phyloP scores from a whole-genome alignment of 2,329 filamentous ascomycete species.

The Kalmusia sp. region DNA sequence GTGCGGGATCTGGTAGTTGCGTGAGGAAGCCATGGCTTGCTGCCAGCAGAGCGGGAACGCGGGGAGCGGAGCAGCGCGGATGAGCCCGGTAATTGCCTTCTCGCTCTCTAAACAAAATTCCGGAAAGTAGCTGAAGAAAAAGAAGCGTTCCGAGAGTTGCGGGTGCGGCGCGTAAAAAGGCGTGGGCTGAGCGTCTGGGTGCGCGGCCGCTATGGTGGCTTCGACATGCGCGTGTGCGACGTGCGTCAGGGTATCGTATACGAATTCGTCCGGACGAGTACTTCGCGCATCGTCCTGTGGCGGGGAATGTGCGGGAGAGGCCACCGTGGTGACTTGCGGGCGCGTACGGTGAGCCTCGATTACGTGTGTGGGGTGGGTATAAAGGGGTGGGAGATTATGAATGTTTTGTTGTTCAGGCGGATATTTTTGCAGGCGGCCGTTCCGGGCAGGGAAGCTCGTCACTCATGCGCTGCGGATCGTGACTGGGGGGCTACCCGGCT shows the following conservation, averaged over 20 bases:
- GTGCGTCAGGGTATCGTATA: constrained; percentile 24
- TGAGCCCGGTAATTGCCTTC: constrained; percentile 66
- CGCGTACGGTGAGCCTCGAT: constrained; percentile 23
- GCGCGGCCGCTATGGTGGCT: constrained; percentile 23
- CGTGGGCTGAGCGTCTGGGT: constrained; percentile 16
- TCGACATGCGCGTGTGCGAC: constrained; percentile 27
- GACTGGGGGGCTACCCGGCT: constrained; percentile 23
- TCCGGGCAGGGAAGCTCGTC: too few relatives aligned
- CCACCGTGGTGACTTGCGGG: constrained; percentile 43
- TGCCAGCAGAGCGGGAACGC: constrained; percentile 58
- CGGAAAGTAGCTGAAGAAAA: too few relatives aligned
- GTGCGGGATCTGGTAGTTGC: constrained; percentile 68
- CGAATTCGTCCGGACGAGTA: constrained; percentile 40
- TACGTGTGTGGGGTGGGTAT: constrained; percentile 11
- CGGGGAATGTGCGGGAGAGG: constrained; percentile 29
- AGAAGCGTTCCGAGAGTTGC: constrained; percentile 23
- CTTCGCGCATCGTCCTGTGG: constrained; percentile 37
- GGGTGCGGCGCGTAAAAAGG: constrained; percentile 25
- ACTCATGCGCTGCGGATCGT: constrained; percentile 23
- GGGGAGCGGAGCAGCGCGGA: constrained; percentile 64
- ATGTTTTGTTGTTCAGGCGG: constrained; percentile 17
- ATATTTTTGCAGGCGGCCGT: constrained; percentile 26
- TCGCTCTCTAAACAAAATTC: too few relatives aligned
- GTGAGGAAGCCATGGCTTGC: constrained; percentile 53
- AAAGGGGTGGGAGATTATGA: constrained; percentile 20